Base-by-base conservation (phyloP, 805 yeast species). In the Brettanomyces nanus region DNA sequence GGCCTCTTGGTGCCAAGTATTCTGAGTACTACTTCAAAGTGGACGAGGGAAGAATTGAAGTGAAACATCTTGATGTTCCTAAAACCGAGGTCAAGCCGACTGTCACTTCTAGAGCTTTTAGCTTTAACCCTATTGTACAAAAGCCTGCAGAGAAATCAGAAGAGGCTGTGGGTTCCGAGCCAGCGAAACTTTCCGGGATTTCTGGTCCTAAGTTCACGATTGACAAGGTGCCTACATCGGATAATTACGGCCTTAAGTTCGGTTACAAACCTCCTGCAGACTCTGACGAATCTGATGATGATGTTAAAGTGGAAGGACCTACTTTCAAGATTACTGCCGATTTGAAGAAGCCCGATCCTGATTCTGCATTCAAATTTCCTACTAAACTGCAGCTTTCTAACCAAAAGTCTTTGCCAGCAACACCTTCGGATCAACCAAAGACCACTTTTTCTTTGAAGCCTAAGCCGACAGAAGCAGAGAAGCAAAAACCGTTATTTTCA, bases 281-380 rank as follows among this genome's bases (percentile, higher is more conserved):
- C 29, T 54, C 43, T 13, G 49, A 70, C 37, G 79, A 73, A 32
- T 66, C 74, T 1, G 84, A 77, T 25, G 76, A 77, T 17, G 83
- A 77, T 27, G 58, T 78, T 19, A 80, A 77, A 52, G 71, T 81
- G 21, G 74, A 83, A 56, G 94, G 94, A 1, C 94, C 95, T 17
- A 59, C 66, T 11, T 85, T 85, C 54, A 69, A 67, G 6, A 45
- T 73, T 22, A 55, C 53, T 13, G 50, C 63, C 3, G 46, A 45
- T 21, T 21, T 35, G 10, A 19, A 19, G 25, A 29, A 21, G 18
- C 31, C 21, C 2, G 26, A 35, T 20, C 37, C 37, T n/a, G 45
- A 49, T 17, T 43, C 58, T 29, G 59, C 47, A 9, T 62, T 62
- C 43, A 33, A 30, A 18, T 30, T 30, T 18, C 39, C 15, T 20